Evolutionary conservation across 148 eudicot species (phyloP).

Genomic region (Bassia scoparia): DNA sequence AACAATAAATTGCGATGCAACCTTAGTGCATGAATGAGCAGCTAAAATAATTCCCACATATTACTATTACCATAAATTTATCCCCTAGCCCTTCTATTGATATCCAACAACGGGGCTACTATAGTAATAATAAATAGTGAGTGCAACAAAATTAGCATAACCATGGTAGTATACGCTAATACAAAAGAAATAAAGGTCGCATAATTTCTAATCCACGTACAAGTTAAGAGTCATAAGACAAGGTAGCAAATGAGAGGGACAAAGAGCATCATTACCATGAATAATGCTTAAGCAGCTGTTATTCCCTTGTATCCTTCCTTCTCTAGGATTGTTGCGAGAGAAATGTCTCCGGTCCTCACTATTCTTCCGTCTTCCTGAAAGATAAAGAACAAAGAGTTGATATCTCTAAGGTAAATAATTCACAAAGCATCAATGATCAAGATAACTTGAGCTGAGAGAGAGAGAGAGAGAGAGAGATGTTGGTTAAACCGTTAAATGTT

Average conservation of each 20-base stretch:
- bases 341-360: constrained; percentile 77
- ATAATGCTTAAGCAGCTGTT: constrained; percentile 34
- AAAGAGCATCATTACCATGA: constrained; percentile 20
- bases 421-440: neutral
- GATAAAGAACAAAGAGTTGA: neutral
- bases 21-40: neutral
- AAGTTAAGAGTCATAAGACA: neutral
- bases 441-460: neutral
- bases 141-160: neutral
- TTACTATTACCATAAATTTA: neutral
- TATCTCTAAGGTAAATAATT: neutral
- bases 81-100: neutral
- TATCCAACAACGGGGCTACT: neutral
- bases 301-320: constrained; percentile 84
- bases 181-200: neutral
- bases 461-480: neutral
- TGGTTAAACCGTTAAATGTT: too few relatives aligned
- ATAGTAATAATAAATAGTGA: neutral
- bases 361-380: constrained; percentile 77
- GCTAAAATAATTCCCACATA: neutral
- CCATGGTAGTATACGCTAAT: neutral
- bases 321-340: constrained; percentile 79
- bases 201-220: neutral
- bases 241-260: neutral
- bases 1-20: neutral